Evolutionary conservation across 2,329 filamentous ascomycete genomes (phyloP), one percentile per base, ranked within the genome.

Genomic region (Diaporthe eres): DNA sequence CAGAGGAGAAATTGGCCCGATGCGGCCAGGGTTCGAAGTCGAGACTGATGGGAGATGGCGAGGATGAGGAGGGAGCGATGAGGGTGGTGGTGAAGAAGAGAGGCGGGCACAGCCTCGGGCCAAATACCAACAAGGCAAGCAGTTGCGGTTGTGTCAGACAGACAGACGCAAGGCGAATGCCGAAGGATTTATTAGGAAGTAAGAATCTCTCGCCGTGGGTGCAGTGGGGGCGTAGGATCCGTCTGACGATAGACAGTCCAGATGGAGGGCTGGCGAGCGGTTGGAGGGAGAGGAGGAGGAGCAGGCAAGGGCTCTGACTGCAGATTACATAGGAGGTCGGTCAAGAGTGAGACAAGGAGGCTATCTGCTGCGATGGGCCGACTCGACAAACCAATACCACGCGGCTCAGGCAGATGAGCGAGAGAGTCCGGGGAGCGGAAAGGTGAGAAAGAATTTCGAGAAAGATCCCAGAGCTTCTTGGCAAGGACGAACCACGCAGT

Each of bases 391-490:
- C 65, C 49, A 42, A 42, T 17, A 53, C 44, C 34, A 68, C 9
- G 4, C 63, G 19, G 63, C 63, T 28, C 63, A 68, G 61, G 42
- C 28, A 51, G 63, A 34, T 34, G 28, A 47, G 19, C 28, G 22
- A 67, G 47, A 53, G 44, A 39, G 65, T 68, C 65, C 65, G 65
- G 65, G 65, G 49, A 55, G 65, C 49, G 65, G 65, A 28, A 42
- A 53, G 65, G 10, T 25, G 34, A 70, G 65, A 70, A 70, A 70
- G 65, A 70, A 70, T 70, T 70, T 70, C 65, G 65, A 70, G 49
- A 70, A 67, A 39, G 65, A 70, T 70, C 42, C 65, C 49, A 68
- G 47, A 53, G 63, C 31, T 68, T 31, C 65, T 68, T 68, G 65
- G 65, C 65, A 68, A 47, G 44, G 49, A 68, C 65, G 65, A 37